Conservation (phyloP, 2,329 filamentous ascomycete species). For the Penicillium sp. region DNA sequence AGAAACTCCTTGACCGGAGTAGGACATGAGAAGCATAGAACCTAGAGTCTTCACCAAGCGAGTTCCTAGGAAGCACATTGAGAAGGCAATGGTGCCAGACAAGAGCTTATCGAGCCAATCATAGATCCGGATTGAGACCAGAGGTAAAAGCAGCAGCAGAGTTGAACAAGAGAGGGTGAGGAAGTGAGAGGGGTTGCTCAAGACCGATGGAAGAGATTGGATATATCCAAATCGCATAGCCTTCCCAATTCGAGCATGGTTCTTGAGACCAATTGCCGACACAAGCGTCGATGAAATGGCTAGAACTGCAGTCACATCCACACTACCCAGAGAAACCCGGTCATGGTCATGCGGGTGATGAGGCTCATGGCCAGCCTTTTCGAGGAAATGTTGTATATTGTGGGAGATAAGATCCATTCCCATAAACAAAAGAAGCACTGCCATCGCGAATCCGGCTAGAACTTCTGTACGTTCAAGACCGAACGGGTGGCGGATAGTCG, state of each 20-base stretch:
- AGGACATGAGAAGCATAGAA: constrained; percentile 95
- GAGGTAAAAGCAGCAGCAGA: constrained; percentile 75
- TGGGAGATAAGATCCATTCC: constrained; percentile 94
- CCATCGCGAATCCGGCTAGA: constrained; percentile 92
- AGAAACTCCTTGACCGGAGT: constrained; percentile 61
- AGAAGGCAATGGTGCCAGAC: constrained; percentile 75
- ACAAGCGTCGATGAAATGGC: constrained; percentile 81
- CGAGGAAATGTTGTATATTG: constrained; percentile 88
- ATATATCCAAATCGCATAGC: constrained; percentile 86
- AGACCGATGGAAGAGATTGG: constrained; percentile 75
- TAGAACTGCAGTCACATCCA: constrained; percentile 78
- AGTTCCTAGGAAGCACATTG: constrained; percentile 85
- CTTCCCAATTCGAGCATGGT: constrained; percentile 88
- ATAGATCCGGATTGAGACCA: constrained; percentile 78
- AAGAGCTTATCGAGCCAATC: constrained; percentile 80
- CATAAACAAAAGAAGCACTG: constrained; percentile 94
- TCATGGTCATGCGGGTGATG: constrained; percentile 70
- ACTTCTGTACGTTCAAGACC: constrained; percentile 89
- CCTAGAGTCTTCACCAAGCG: constrained; percentile 83
- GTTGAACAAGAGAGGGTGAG: constrained; percentile 84
- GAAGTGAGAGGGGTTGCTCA: constrained; percentile 94
- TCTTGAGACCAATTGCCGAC: constrained; percentile 82
- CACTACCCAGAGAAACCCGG: constrained; percentile 68
- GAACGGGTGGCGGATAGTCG: constrained; percentile 90
- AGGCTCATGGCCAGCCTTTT: constrained; percentile 70